Percentiles rank a stretch among this genome's conserved stretches.
Conservation (phyloP, 2,329 filamentous ascomycete species). For the Pseudogymnoascus sp. region DNA sequence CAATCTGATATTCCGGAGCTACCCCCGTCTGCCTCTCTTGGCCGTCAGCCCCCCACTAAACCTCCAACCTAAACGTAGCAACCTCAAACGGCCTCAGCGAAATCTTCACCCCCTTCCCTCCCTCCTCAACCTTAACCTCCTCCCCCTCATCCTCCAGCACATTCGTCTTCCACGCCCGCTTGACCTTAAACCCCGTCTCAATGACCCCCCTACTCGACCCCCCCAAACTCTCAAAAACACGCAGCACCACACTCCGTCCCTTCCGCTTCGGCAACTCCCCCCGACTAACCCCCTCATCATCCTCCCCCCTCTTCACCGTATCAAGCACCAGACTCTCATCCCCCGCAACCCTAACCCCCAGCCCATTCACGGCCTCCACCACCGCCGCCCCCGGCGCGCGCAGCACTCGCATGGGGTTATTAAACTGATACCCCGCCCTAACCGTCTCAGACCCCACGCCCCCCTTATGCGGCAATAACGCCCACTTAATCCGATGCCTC, state of each 20-base stretch:
- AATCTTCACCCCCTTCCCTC: constrained; percentile 51
- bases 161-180: constrained; percentile 75
- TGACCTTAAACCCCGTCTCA: constrained; percentile 57
- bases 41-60: constrained; percentile 26
- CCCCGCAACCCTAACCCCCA: constrained; percentile 59
- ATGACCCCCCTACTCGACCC: constrained; percentile 68
- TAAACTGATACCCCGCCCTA: constrained; percentile 81
- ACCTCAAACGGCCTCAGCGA: constrained; percentile 76
- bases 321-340: constrained; percentile 68
- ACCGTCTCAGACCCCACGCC: constrained; percentile 64
- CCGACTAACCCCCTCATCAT: constrained; percentile 64
- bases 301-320: constrained; percentile 86
- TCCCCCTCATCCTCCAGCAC: constrained; percentile 80
- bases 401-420: constrained; percentile 63
- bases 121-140: constrained; percentile 41
- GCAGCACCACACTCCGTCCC: constrained; percentile 71
- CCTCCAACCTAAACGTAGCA: constrained; percentile 63
- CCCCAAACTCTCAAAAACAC: constrained; percentile 83
- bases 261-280: constrained; percentile 55
- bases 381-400: constrained; percentile 36
- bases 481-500: constrained; percentile 77
- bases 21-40: background rate
- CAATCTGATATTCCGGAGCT: background rate
- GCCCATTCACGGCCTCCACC: constrained; percentile 31
- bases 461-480: constrained; percentile 77